A percentile compares a stretch with the other conserved stretches of the same genome.
These are phyloP conservation scores for Trypanosomatidae sp. DNA, from an alignment of 208 protist species.

Conservation along the genomic window DNA sequence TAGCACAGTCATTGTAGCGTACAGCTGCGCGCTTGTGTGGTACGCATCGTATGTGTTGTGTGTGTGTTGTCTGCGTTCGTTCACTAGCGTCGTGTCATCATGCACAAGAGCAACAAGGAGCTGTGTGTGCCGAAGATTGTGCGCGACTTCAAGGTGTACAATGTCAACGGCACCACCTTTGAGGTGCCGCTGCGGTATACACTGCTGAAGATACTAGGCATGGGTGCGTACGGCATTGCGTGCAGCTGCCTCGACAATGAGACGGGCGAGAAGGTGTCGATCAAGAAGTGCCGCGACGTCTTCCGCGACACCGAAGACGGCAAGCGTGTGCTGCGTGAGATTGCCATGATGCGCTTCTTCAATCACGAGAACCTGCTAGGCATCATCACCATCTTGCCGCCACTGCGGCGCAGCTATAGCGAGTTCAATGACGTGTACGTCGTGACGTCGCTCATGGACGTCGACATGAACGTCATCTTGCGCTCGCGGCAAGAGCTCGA, in stretches of 20 bases:
- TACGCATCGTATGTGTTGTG: no score
- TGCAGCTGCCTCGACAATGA: slow-evolving; percentile 81
- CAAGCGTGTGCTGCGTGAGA: slow-evolving; percentile 85
- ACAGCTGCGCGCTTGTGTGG: no score
- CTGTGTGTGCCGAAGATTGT: slow-evolving; percentile 65
- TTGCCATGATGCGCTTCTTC: slow-evolving; percentile 89
- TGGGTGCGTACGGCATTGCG: slow-evolving; percentile 95
- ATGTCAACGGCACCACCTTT: slow-evolving; percentile 65
- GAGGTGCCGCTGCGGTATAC: slow-evolving; percentile 74
- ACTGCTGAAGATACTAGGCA: slow-evolving; percentile 84
- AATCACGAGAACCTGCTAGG: slow-evolving; percentile 88
- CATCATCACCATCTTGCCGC: slow-evolving; percentile 90
- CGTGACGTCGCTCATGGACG: slow-evolving; percentile 95
- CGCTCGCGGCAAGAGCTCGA: slow-evolving; percentile 86
- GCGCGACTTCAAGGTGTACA: slow-evolving; percentile 80
- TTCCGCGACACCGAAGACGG: slow-evolving; percentile 88
- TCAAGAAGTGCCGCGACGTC: slow-evolving; percentile 84
- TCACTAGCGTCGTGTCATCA: no score
- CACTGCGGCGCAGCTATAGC: slow-evolving; percentile 66
- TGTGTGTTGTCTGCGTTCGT: no score
- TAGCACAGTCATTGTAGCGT: no score
- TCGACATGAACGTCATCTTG: slow-evolving; percentile 93
- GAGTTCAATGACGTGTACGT: slow-evolving; percentile 93
- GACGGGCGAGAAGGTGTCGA: slow-evolving; percentile 76
- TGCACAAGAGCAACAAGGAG: slow-evolving; percentile 84